A percentile compares a stretch with the other conserved stretches of the same genome.
Evolutionary conservation across 352 stramenopile genomes (phyloP).

Genomic region (Phytopythium aichiense): DNA sequence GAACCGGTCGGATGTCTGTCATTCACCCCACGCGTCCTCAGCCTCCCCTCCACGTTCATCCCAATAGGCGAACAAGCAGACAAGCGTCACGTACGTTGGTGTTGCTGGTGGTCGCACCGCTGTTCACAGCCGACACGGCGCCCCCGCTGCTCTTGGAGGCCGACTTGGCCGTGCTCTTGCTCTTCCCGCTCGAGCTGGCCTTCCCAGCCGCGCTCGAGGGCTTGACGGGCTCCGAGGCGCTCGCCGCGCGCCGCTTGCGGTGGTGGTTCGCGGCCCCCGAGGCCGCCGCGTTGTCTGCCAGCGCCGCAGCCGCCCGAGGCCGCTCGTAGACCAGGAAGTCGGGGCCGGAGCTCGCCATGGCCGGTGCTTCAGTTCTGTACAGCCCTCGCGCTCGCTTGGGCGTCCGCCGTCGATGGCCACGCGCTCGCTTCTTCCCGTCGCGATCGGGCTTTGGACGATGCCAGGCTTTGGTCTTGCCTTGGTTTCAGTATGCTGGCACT

Average conservation of each 20-base stretch:
- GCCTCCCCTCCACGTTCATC: background rate
- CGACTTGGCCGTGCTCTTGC: background rate
- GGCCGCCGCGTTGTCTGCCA: background rate
- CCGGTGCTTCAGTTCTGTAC: background rate
- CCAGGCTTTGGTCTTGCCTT: background rate
- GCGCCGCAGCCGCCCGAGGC: background rate
- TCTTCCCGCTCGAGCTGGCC: background rate
- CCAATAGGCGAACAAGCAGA: background rate
- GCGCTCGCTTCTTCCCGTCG: background rate
- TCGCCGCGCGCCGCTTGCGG: constrained; percentile 16
- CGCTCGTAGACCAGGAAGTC: constrained; percentile 9
- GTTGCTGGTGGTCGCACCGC: constrained; percentile 1
- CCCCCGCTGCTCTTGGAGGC: background rate
- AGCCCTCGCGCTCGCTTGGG: background rate
- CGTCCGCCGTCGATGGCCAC: background rate
- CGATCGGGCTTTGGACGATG: background rate
- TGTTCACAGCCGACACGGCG: background rate
- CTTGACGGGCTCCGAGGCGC: constrained; percentile 8
- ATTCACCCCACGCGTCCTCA: background rate
- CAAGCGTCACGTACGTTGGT: constrained; percentile 2
- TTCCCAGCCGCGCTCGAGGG: background rate
- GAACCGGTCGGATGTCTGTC: constrained; percentile 67
- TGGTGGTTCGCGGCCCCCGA: constrained; percentile 27
- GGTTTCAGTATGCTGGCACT: background rate
- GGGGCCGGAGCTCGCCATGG: background rate